Percentiles rank a stretch among this genome's conserved stretches.
phyloP scores from a whole-genome alignment of 179 eudicot species.

The Beta macrorhiza region DNA sequence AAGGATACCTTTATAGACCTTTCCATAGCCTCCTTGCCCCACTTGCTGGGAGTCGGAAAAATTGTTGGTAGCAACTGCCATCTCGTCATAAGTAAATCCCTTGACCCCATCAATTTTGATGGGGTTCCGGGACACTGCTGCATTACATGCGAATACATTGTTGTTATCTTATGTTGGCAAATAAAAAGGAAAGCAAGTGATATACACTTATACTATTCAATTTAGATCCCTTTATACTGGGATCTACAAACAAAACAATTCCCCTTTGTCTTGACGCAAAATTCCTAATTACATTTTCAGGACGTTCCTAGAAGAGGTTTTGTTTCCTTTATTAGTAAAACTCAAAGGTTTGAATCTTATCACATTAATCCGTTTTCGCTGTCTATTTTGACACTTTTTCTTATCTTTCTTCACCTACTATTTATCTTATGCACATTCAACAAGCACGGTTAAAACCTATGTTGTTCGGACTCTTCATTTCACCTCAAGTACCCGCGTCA shows the following conservation, averaged over 20 bases:
- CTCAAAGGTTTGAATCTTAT: neutral
- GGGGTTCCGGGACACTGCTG: constrained; percentile 46
- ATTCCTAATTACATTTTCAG: neutral
- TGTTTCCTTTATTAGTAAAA: neutral
- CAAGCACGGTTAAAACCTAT: no score
- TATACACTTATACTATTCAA: neutral
- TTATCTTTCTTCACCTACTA: no score
- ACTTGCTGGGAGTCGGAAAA: constrained; percentile 50
- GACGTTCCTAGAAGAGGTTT: neutral
- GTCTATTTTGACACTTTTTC: no score
- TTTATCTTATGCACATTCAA: no score
- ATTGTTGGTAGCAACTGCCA: constrained; percentile 56
- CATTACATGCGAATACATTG: neutral
- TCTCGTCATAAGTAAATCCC: constrained; percentile 48
- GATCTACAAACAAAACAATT: neutral
- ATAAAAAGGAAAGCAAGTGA: neutral
- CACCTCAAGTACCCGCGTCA: no score
- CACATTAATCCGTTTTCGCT: neutral
- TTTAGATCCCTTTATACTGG: neutral
- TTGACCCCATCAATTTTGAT: constrained; percentile 62
- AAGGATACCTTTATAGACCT: constrained; percentile 65
- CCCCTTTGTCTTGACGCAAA: neutral
- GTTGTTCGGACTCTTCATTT: no score
- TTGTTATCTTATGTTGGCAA: neutral
- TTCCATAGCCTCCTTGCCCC: constrained; percentile 89